Conservation (phyloP, 352 stramenopile species). For the Blastocystis sp. region DNA sequence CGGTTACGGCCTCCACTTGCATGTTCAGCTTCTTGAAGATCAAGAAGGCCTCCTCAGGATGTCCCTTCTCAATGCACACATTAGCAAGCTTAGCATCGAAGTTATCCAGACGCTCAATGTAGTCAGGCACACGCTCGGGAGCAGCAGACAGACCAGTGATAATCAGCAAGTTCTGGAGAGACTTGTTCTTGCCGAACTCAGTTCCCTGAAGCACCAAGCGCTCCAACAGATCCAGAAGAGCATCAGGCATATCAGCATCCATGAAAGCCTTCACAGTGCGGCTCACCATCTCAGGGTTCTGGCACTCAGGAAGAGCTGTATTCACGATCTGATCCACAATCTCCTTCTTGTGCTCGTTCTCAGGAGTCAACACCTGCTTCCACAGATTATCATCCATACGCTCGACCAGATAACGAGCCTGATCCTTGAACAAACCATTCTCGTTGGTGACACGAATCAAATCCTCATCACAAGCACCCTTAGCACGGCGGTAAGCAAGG, state of each 20-base stretch:
- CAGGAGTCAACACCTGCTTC: constrained; percentile 81
- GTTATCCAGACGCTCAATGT: constrained; percentile 99
- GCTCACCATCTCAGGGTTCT: constrained; percentile 95
- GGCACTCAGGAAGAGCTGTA: constrained; percentile 94
- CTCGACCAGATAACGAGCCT: constrained; percentile 96
- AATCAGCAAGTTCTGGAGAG: constrained; percentile 99
- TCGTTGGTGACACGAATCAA: constrained; percentile 96
- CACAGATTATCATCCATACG: constrained; percentile 95
- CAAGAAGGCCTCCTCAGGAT: constrained; percentile 97
- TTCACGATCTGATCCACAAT: constrained; percentile 98
- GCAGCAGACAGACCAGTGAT: constrained; percentile 96
- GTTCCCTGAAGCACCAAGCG: constrained; percentile 97
- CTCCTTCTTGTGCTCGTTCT: constrained; percentile 78
- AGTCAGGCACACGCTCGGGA: constrained; percentile 95
- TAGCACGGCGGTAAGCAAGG: constrained; percentile 94
- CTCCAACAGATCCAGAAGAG: constrained; percentile 97
- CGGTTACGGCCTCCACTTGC: constrained; percentile 84
- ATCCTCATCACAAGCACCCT: constrained; percentile 93
- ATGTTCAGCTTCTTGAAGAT: constrained; percentile 99
- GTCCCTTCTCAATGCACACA: constrained; percentile 90
- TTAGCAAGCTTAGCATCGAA: constrained; percentile 98
- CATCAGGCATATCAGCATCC: constrained; percentile 93
- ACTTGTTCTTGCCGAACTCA: constrained; percentile 98
- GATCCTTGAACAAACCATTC: constrained; percentile 97
- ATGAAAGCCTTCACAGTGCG: constrained; percentile 99